Base-by-base conservation (phyloP, 2,329 filamentous ascomycete species). In the Alternaria rosae region DNA sequence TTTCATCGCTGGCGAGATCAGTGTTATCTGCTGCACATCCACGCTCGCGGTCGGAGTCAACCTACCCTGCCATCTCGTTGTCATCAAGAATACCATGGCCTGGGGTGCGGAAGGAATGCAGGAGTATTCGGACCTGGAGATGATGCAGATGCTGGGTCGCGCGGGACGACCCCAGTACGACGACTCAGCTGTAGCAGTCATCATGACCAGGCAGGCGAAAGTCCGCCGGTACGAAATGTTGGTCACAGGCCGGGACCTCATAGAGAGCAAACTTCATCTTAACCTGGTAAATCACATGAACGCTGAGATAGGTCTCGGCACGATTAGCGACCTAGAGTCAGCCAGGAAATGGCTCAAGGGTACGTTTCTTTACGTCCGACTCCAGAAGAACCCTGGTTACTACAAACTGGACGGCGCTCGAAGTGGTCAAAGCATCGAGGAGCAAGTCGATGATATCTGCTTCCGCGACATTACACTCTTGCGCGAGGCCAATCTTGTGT, bases 141-240 rank as follows among this genome's bases (percentile, higher is more conserved):
- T 94, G 64, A 94, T 94, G 90, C 92, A 97, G 71, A 96, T 97
- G 92, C 86, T 96, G 51, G 92, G 92, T 7, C 88, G 92, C 65
- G 92, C 92, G 53, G 92, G 93, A 1, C 85, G 92, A 20, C 92
- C 93, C 6, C 93, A 96, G 72, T 96, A 94, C 65, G 93, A 94
- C 69, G 85, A 88, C 52, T 91, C 82, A 60, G 92, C 91, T 4
- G 85, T 89, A 41, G 93, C 91, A 11, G 88, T 95, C 15, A 94
- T 97, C 57, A 87, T 97, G 82, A 95, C 92, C 0, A 86, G 87
- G 23, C 82, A 84, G n/a, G 82, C 88, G 5, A 90, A 89, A 52
- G 86, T 87, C 6, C 71, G 83, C 3, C 85, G 87, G 52, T 96
- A 95, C 71, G 87, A 93, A 68, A 88, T 84, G 66, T 88, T 96